phyloP scores from a whole-genome alignment of 768 basidiomycete species.

The Termitomyces sp. region DNA sequence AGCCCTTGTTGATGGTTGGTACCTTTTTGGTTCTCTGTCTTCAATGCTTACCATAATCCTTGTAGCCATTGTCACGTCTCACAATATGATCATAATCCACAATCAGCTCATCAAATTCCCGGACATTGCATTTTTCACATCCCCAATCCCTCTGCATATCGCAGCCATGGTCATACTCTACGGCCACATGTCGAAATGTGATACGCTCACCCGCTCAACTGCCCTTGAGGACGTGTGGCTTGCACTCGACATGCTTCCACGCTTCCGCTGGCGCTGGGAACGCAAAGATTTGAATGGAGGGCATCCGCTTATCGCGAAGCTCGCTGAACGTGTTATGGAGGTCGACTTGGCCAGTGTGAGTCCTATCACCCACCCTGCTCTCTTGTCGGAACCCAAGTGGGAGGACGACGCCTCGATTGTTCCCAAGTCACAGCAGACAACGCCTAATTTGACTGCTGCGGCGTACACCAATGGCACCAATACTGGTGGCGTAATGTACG shows the following conservation, averaged over 20 bases:
- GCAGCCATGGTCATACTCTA: constrained; percentile 90
- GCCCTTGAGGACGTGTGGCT: constrained; percentile 83
- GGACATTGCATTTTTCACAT: constrained; percentile 84
- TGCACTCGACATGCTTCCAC: constrained; percentile 83
- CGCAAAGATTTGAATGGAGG: constrained; percentile 75
- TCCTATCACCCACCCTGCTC: constrained; percentile 36
- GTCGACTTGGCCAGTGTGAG: constrained; percentile 63
- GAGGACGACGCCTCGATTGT: constrained; percentile 38
- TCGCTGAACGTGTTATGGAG: constrained; percentile 77
- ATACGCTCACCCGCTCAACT: constrained; percentile 55
- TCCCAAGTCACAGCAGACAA: constrained; percentile 34
- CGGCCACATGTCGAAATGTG: constrained; percentile 78
- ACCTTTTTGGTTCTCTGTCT: neutral
- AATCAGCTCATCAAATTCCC: constrained; percentile 81
- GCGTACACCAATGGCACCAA: constrained; percentile 20
- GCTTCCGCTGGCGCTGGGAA: constrained; percentile 91
- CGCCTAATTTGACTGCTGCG: constrained; percentile 34
- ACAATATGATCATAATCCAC: constrained; percentile 84
- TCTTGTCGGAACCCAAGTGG: constrained; percentile 52
- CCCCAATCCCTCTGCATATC: constrained; percentile 84
- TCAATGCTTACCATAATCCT: neutral
- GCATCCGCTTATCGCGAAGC: constrained; percentile 78
- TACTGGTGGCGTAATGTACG: constrained; percentile 18
- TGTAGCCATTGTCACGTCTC: constrained; percentile 77
- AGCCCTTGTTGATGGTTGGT: constrained; percentile 74